Conservation (phyloP, 805 yeast species). For the Spathaspora arborariae region DNA sequence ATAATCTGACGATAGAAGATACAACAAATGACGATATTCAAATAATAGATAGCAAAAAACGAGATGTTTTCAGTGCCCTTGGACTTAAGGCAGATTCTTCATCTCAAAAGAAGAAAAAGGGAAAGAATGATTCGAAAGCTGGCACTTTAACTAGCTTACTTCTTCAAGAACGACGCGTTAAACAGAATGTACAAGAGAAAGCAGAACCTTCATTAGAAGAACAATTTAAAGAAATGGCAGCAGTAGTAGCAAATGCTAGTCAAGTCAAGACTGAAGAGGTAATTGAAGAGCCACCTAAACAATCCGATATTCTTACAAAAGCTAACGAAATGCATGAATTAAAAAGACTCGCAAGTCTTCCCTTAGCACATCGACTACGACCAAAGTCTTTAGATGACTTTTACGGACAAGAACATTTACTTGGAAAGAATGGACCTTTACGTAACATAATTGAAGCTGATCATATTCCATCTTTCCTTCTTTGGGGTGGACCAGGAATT, state of each 20-base stretch:
- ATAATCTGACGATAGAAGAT: background rate
- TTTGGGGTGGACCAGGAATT: conserved; percentile 45
- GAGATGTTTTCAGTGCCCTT: conserved; percentile 28
- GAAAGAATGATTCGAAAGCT: conserved; percentile 14
- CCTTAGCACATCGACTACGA: conserved; percentile 39
- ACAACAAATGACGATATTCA: background rate
- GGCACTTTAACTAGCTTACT: conserved; percentile 32
- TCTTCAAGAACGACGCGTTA: conserved; percentile 30
- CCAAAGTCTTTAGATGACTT: conserved; percentile 37
- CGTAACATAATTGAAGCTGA: conserved; percentile 31
- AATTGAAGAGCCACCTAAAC: background rate
- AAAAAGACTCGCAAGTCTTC: conserved; percentile 20
- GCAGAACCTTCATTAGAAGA: conserved; percentile 4
- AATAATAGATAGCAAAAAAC: background rate
- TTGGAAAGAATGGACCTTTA: conserved; percentile 33
- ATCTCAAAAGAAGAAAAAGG: conserved; percentile 14
- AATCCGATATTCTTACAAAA: conserved; percentile 6
- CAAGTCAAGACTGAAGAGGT: background rate
- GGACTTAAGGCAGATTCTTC: conserved; percentile 32
- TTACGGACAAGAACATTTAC: conserved; percentile 39
- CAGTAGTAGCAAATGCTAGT: background rate
- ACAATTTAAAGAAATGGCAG: conserved; percentile 1
- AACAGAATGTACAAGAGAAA: conserved; percentile 12
- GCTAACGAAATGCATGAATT: conserved; percentile 11
- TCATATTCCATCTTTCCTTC: conserved; percentile 36